Evolutionary conservation across 371 early-diverging fungal genomes (phyloP).

Genomic region (Rhizomucor pusillus): DNA sequence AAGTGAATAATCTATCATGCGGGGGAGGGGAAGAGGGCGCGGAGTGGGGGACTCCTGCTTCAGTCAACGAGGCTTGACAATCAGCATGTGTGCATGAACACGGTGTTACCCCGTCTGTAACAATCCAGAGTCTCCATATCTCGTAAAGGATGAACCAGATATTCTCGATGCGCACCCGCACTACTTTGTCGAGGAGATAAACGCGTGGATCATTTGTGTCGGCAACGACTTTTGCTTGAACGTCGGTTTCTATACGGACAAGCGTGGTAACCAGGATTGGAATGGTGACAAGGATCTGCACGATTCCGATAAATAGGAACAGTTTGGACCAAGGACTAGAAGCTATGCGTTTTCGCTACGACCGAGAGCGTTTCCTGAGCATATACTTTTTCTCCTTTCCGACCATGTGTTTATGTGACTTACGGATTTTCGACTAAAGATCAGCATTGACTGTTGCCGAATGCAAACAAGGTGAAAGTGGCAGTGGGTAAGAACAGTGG

Average conservation of each 20-base stretch:
- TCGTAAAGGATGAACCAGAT: constrained; percentile 21
- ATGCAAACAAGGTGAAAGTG: neutral
- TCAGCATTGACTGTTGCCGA: neutral
- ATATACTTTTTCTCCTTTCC: neutral
- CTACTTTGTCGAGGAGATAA: constrained; percentile 2
- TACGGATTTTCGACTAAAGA: neutral
- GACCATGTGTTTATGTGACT: neutral
- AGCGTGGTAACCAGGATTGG: constrained; percentile 12
- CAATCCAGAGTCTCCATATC: constrained; percentile 17
- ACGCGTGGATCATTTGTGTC: neutral
- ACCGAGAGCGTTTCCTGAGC: neutral
- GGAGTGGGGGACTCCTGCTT: too few relatives aligned
- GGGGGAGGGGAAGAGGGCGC: neutral
- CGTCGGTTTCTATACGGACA: constrained; percentile 3
- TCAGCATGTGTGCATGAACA: neutral
- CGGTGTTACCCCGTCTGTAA: constrained; percentile 14
- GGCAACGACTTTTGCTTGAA: neutral
- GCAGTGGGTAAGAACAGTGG: too few relatives aligned
- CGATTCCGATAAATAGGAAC: constrained; percentile 9
- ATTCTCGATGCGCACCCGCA: constrained; percentile 13
- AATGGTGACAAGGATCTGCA: constrained; percentile 17
- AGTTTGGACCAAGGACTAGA: constrained; percentile 9
- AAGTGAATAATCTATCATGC: constrained; percentile 10
- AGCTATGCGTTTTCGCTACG: constrained; percentile 6
- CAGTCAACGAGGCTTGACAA: neutral